These are phyloP conservation scores for Moricandia moricandioides DNA, from an alignment of 345 rosid genomes.

Conservation along the genomic window DNA sequence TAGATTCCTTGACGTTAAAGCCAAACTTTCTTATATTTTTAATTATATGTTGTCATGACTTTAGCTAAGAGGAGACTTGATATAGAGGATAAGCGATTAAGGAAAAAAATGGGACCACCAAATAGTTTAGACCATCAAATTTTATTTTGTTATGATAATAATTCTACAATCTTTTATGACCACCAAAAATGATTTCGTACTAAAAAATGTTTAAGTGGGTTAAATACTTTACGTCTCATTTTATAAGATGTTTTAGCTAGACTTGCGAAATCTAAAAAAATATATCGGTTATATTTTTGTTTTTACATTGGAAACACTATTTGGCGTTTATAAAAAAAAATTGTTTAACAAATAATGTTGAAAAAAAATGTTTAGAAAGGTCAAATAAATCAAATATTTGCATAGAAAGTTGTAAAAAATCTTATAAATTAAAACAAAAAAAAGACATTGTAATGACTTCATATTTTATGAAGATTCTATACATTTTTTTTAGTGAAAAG, in stretches of 20 bases:
- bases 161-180: not conserved
- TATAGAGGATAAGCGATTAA: not conserved
- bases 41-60: not conserved
- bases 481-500: not conserved
- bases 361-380: too few species aligned
- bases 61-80: not conserved
- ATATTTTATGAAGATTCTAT: not conserved
- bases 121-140: not conserved
- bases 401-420: not conserved
- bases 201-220: not conserved
- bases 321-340: too few species aligned
- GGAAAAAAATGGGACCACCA: not conserved
- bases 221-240: not conserved
- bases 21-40: not conserved
- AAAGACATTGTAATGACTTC: not conserved
- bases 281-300: not conserved
- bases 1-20: conserved; percentile 31
- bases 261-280: not conserved
- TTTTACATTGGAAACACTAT: not conserved
- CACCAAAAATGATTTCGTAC: not conserved
- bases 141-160: not conserved
- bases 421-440: not conserved
- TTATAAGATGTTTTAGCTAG: not conserved
- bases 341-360: not conserved
- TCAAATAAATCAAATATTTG: too few species aligned